Base-by-base conservation (phyloP, 768 basidiomycete genomes). In the Tricholoma flavovirens region DNA sequence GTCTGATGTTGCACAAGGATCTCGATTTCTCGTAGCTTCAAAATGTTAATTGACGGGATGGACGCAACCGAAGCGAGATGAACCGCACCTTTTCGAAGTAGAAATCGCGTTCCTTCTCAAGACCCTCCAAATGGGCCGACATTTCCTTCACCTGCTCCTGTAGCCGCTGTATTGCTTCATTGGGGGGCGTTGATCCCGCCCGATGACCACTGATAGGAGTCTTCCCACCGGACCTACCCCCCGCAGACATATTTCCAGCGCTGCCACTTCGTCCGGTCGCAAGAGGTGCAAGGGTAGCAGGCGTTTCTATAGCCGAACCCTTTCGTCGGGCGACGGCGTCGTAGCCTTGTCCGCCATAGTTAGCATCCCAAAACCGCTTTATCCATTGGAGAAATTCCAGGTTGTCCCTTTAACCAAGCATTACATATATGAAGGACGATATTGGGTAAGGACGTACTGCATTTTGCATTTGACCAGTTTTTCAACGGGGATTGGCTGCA, bases 381-480 rank as follows among this genome's bases (percentile, higher is more conserved):
- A 92, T 81, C 96, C 96, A 99, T 72, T 99, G 97, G 55, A 95
- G 71, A 76, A 99, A 98, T 67, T 99, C 97, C 62, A 99, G 86
- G 71, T 99, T 99, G 72, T 98, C 97, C 72, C 90, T 91, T 33
- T 49, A 50, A 56, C 58, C 17, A 57, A 7, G 12, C 17, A 12
- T 49, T 12, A 17, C 29, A 22, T 43, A n/a, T n/a, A 40, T 11
- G 3, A 6, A 1, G 8, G 36, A 60, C 40, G 36, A 14, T 11
- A 35, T 22, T 19, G 38, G 19, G 21, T 30, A 24, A 56, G 26
- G 36, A 86, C 90, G 69, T 75, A 90, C 88, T 98, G 96, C 95
- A 98, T 98, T 77, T 98, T 98, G 77, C 97, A 99, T 74, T 95
- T 95, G 49, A 91, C 84, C 35, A 99, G 84, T 64, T 80, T 87